Evolutionary conservation across 192 early-diverging fungal genomes (phyloP), one percentile per base, ranked within the genome.

Genomic region (Dissophora globulifera): DNA sequence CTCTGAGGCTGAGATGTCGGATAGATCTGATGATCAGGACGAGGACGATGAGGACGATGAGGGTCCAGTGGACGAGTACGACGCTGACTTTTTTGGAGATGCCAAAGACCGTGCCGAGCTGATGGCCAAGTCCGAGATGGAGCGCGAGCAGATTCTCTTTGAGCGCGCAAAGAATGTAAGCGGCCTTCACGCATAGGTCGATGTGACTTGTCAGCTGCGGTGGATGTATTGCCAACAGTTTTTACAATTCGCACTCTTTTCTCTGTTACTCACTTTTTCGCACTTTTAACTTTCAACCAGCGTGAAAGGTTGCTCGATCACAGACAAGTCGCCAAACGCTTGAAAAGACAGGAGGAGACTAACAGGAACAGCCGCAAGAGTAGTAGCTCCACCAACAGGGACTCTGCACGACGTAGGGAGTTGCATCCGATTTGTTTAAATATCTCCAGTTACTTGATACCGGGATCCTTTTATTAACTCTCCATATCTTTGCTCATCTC

Each of bases 101-200:
- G 86, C 89, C 47, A 83, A 87, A 19, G 92, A 93, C 72, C 50
- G 83, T 19, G 67, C 62, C 41, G 80, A 80, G 60, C 81, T 93
- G 23, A 75, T 82, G 23, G 83, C 89, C 22, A 76, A 93, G 57
- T 78, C 83, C 11, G 93, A 92, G 70, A 82, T 94, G 19, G 91
- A 93, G 47, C 84, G 93, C 52, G 93, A 94, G 67, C 82, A 81
- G 29, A 92, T 93, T 78, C 81, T 94, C 33, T 79, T 86, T 10
- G 93, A 94, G 47, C 87, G 93, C 27, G 85, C 88, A 23, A 92
- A 94, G 54, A 83, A 79, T 69, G 82, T 83, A 61, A n/a, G n/a
- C n/a, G n/a, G n/a, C n/a, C n/a, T n/a, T n/a, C n/a, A n/a, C n/a
- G n/a, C n/a, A n/a, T n/a, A n/a, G n/a, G n/a, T n/a, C n/a, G n/a